These are phyloP conservation scores for Amanita muscaria DNA, from an alignment of 768 basidiomycete genomes.

Conservation along the genomic window DNA sequence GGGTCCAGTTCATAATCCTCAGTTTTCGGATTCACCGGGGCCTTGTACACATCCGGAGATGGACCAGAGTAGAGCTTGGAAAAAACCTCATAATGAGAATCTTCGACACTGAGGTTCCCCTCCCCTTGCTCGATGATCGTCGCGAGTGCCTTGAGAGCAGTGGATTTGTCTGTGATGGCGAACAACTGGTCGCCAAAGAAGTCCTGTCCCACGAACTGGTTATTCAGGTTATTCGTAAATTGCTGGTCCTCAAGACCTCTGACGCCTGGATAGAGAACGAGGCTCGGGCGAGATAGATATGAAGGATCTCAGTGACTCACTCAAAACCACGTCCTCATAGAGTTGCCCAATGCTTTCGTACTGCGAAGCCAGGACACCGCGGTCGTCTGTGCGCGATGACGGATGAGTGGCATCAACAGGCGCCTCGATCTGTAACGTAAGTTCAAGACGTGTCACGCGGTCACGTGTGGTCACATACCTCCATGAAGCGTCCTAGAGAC, in stretches of 20 bases:
- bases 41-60: neutral
- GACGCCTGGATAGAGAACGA: too few relatives aligned
- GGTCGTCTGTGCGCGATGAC: neutral
- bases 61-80: conserved; percentile 10
- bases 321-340: neutral
- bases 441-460: neutral
- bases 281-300: too few relatives aligned
- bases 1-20: conserved; percentile 12
- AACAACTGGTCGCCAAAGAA: conserved; percentile 4
- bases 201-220: conserved; percentile 3
- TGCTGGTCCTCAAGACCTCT: too few relatives aligned
- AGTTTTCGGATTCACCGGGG: conserved; percentile 14
- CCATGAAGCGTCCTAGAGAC: conserved; percentile 3
- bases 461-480: neutral
- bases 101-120: conserved; percentile 10
- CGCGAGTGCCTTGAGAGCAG: conserved; percentile 13
- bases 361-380: neutral
- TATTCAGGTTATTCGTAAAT: too few relatives aligned
- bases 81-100: conserved; percentile 16
- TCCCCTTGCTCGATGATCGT: conserved; percentile 20
- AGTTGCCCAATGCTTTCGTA: neutral
- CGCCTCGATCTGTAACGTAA: neutral
- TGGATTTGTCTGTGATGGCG: conserved; percentile 12
- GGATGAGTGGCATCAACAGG: neutral
- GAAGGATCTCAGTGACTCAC: too few relatives aligned